Percentiles rank a stretch among this genome's conserved stretches.
These are phyloP conservation scores for Guillardia theta DNA, from an alignment of 78 protist genomes.

Conservation along the genomic window DNA sequence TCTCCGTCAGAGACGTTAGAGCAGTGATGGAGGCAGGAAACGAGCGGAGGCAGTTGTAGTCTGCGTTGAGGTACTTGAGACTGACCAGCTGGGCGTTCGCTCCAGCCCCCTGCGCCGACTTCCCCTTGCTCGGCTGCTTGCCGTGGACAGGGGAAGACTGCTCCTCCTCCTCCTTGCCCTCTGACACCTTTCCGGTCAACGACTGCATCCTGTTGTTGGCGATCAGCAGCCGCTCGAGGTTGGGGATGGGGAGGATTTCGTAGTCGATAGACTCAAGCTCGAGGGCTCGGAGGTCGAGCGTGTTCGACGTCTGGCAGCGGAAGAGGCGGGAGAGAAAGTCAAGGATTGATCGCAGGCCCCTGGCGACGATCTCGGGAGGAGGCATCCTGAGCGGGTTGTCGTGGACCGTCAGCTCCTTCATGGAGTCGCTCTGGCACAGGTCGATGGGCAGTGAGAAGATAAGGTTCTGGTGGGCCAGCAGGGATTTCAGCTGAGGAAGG, in stretches of 20 bases:
- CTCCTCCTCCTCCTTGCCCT: background rate
- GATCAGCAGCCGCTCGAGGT: background rate
- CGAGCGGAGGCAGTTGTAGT: background rate
- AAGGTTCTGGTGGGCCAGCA: background rate
- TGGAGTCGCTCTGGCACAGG: background rate
- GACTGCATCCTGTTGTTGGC: background rate
- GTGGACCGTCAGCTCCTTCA: background rate
- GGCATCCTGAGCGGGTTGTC: conserved; percentile 11
- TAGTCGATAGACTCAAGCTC: background rate
- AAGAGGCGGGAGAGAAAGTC: background rate
- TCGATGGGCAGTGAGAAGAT: background rate
- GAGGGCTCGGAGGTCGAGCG: conserved; percentile 1
- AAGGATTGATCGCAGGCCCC: background rate
- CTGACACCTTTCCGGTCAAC: background rate
- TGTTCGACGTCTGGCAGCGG: background rate
- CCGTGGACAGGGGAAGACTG: no score
- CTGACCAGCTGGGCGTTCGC: background rate
- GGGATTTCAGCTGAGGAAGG: background rate
- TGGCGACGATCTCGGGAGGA: background rate
- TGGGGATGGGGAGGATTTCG: background rate
- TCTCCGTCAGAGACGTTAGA: background rate
- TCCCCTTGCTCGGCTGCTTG: background rate
- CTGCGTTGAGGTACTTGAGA: conserved; percentile 24
- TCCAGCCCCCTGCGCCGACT: background rate
- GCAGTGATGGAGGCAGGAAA: background rate